Percentiles rank a stretch among this genome's conserved stretches.
Evolutionary conservation across 306 rosid species (phyloP).

Genomic region (Sindora glabra): DNA sequence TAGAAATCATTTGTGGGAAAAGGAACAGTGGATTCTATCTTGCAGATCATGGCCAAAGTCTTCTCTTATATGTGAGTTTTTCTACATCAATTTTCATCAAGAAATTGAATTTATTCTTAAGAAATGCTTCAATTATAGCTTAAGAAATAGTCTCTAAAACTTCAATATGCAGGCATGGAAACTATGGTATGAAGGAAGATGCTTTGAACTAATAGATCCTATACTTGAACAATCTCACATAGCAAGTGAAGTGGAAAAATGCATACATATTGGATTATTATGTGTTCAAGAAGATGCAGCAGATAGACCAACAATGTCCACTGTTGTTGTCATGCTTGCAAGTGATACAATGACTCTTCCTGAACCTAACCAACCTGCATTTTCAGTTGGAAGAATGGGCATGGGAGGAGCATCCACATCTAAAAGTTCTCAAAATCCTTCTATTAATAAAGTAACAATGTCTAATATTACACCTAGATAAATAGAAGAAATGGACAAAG

Average conservation of each 20-base stretch:
- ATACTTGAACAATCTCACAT: not conserved
- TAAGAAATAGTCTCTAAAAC: not conserved
- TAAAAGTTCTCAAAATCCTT: not conserved
- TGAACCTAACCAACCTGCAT: too few species aligned
- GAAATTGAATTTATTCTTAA: not conserved
- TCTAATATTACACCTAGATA: not conserved
- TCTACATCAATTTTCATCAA: too few species aligned
- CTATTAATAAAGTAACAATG: not conserved
- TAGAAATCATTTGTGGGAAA: not conserved
- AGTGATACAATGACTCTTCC: too few species aligned
- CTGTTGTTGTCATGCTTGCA: too few species aligned
- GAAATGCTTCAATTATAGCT: not conserved
- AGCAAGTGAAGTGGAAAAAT: too few species aligned
- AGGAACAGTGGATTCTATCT: not conserved
- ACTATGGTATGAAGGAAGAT: slow-evolving; percentile 20
- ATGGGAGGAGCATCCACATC: not conserved
- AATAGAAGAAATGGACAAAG: not conserved
- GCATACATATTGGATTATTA: too few species aligned
- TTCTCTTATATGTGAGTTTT: not conserved
- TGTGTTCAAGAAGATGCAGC: too few species aligned
- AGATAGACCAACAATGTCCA: too few species aligned
- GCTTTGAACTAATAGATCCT: slow-evolving; percentile 15
- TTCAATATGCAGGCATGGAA: slow-evolving; percentile 23
- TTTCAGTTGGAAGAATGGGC: not conserved
- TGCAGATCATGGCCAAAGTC: not conserved